Evolutionary conservation across 768 basidiomycete species (phyloP), one percentile per base, ranked within the genome.

Genomic region (Gloeopeniophorella convolvens): DNA sequence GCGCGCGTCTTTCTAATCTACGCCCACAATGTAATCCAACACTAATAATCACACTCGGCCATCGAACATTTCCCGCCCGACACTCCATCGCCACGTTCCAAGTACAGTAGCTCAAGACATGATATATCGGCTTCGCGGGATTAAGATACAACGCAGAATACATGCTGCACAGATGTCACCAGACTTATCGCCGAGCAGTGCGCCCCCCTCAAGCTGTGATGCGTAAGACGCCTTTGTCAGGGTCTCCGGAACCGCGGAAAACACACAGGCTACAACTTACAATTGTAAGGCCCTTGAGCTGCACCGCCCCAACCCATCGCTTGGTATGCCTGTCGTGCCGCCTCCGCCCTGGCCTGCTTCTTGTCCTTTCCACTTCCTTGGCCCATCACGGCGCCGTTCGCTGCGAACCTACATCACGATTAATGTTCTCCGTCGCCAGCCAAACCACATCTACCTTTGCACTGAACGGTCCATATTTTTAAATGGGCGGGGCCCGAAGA

Each of bases 281-380:
- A 53, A 18, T 36, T 20, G 24, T 48, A 43, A 13, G 34, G 28
- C 5, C 46, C 46, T 12, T 13, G 33, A 10, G 49, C 53, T 23
- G 36, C 32, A 40, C 68, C 63, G 47, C 79, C 78, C 85, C 85
- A 88, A 28, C 86, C 85, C 83, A 89, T 82, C 8, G 76, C 74
- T 60, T 79, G 77, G 66, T 78, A 86, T 8, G 86, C 86, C 57
- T 79, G 70, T 50, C 77, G 73, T 15, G 86, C 85, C 0, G 86
- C 86, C 48, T 83, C 82, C 60, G 89, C 86, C 64, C 87, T 89
- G 6, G 86, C 86, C 2, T 77, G 66, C 60, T 89, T 85, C 64
- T 89, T 89, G 63, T 72, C 83, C 45, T 72, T 69, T 24, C 84
- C 83, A n/a, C 62, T 65, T 2, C 86, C 87, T 42, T 70, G 65